These are phyloP conservation scores for Wickerhamomyces sp. DNA, from an alignment of 1,139 yeast species.

Conservation along the genomic window DNA sequence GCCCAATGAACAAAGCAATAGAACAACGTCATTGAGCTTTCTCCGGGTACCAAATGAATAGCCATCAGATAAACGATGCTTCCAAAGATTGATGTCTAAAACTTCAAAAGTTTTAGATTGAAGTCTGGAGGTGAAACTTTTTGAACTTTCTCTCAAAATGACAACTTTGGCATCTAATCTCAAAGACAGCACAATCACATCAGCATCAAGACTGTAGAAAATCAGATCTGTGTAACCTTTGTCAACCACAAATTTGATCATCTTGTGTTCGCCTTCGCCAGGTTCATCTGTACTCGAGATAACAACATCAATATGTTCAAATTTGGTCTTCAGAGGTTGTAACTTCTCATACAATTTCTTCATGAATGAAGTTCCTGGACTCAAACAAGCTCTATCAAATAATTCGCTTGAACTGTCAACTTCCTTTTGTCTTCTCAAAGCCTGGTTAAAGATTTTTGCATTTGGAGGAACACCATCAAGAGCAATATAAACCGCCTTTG, in stretches of 20 bases:
- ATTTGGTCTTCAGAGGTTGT: not conserved
- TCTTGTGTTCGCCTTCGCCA: slow-evolving; percentile 93
- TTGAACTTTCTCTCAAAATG: slow-evolving; percentile 8
- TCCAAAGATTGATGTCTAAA: slow-evolving; percentile 7
- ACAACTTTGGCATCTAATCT: not conserved
- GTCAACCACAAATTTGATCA: slow-evolving; percentile 71
- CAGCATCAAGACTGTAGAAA: slow-evolving; percentile 86
- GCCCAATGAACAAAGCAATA: slow-evolving; percentile 15
- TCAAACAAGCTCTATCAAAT: slow-evolving; percentile 9
- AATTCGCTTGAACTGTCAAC: not conserved
- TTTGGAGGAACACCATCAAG: slow-evolving; percentile 94
- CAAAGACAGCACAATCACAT: slow-evolving; percentile 75
- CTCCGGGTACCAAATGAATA: not conserved
- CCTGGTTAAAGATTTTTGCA: slow-evolving; percentile 88
- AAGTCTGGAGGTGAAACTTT: slow-evolving; percentile 1
- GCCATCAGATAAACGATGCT: not conserved
- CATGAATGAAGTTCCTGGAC: slow-evolving; percentile 15
- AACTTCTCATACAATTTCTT: not conserved
- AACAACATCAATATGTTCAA: slow-evolving; percentile 46
- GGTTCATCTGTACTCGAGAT: slow-evolving; percentile 82
- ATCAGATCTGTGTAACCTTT: slow-evolving; percentile 59
- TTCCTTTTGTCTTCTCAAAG: slow-evolving; percentile 54
- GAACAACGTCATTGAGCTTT: slow-evolving; percentile 7
- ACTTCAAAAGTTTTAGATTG: slow-evolving; percentile 9
- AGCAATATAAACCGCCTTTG: slow-evolving; percentile 73